Conservation (phyloP, 2,329 filamentous ascomycete species). For the Talaromyces rugulosus region DNA sequence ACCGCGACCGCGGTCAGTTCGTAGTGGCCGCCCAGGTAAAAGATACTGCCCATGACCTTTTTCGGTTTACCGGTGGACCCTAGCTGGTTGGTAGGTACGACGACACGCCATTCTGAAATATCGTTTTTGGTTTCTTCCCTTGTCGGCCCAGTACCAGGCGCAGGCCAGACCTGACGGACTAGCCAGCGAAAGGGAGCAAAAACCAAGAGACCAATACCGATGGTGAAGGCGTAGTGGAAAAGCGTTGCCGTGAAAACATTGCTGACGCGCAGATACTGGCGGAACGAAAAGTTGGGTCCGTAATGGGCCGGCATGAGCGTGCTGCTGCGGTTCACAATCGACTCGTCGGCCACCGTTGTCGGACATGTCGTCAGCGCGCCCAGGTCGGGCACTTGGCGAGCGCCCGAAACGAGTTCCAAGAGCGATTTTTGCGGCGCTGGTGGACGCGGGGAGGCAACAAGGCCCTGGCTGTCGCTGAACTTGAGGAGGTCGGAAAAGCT, state of each 20-base stretch:
- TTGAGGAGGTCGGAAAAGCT: constrained; percentile 44
- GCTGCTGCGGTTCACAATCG: constrained; percentile 58
- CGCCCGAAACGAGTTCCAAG: constrained; percentile 41
- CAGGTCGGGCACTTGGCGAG: constrained; percentile 52
- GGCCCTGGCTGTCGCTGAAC: constrained; percentile 48
- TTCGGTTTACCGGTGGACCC: constrained; percentile 23
- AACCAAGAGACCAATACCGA: constrained; percentile 45
- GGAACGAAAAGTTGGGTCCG: constrained; percentile 55
- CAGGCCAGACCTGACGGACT: constrained; percentile 43
- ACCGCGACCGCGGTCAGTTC: constrained; percentile 40
- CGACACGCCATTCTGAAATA: constrained; percentile 39
- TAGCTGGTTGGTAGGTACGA: constrained; percentile 41
- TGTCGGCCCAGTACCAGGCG: constrained; percentile 49
- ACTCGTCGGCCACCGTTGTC: constrained; percentile 50
- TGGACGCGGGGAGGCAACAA: constrained; percentile 44
- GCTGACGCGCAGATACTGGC: constrained; percentile 52
- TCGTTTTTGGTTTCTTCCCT: constrained; percentile 40
- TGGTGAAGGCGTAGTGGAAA: constrained; percentile 46
- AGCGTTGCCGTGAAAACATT: constrained; percentile 45
- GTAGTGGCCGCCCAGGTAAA: constrained; percentile 41
- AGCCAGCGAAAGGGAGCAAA: constrained; percentile 53
- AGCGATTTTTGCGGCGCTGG: constrained; percentile 27
- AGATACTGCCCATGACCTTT: constrained; percentile 40
- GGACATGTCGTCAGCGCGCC: constrained; percentile 55
- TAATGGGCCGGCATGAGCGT: constrained; percentile 56